These are phyloP conservation scores for Aspergillus caelatus DNA, from an alignment of 2,329 filamentous ascomycete genomes.

Conservation along the genomic window DNA sequence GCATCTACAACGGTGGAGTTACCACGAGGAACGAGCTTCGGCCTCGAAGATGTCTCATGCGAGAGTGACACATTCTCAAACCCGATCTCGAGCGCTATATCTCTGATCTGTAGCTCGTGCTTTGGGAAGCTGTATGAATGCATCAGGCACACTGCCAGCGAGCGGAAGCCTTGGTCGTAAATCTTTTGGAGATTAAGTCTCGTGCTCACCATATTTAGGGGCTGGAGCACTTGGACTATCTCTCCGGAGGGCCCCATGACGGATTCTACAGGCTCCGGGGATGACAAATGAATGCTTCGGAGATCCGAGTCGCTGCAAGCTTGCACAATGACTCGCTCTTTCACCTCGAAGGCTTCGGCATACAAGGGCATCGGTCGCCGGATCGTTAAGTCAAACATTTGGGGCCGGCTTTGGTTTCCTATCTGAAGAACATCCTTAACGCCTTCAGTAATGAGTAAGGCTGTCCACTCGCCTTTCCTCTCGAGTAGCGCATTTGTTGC, in stretches of 20 bases:
- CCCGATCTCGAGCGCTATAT: slow-evolving; percentile 62
- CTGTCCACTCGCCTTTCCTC: slow-evolving; percentile 85
- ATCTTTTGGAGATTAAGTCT: slow-evolving; percentile 67
- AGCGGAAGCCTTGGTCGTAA: slow-evolving; percentile 71
- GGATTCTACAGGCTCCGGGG: slow-evolving; percentile 61
- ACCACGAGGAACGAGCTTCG: background rate
- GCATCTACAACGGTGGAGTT: background rate
- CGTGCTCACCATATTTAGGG: slow-evolving; percentile 57
- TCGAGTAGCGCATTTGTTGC: slow-evolving; percentile 91
- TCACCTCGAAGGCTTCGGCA: slow-evolving; percentile 81
- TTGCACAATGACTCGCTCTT: slow-evolving; percentile 79
- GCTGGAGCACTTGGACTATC: slow-evolving; percentile 68
- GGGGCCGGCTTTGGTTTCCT: slow-evolving; percentile 85
- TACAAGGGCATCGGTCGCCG: slow-evolving; percentile 85
- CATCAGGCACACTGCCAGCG: slow-evolving; percentile 88
- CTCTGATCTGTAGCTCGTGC: slow-evolving; percentile 54
- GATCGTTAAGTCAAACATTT: slow-evolving; percentile 90
- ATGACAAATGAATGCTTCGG: slow-evolving; percentile 69
- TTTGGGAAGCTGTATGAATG: slow-evolving; percentile 89
- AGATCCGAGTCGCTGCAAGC: slow-evolving; percentile 48
- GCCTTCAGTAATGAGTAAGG: slow-evolving; percentile 81
- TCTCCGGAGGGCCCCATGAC: slow-evolving; percentile 54
- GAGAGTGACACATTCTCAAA: slow-evolving; percentile 67
- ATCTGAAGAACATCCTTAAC: slow-evolving; percentile 88
- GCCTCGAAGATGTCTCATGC: background rate